Base-by-base conservation (phyloP, 139 green algal genomes). In the Desmodesmus armatus region DNA sequence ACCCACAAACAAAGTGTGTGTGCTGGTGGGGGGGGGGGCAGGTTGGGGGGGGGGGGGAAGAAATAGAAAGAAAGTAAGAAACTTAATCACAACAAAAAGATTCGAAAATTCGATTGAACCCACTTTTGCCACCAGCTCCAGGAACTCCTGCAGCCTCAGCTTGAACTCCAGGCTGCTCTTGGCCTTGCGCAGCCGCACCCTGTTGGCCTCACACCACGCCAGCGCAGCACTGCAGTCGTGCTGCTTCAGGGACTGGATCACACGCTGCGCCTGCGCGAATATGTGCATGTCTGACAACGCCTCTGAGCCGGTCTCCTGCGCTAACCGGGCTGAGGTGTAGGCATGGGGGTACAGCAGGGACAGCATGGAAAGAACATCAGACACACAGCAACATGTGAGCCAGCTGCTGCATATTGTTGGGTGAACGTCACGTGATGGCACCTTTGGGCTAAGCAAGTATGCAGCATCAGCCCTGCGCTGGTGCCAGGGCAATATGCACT, bases 141-240 rank as follows among this genome's bases (percentile, higher is more conserved):
- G 86, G 77, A 98, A 99, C 88, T 98, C 96, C 93, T 98, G 88
- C 75, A 90, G 44, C 9, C 94, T 80, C 35, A 99, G 90, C 80
- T 94, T 91, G 85, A 99, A 99, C 89, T 99, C 96, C 43, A 99
- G 90, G 67, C 86, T 92, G 87, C 87, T 95, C 78, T 94, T 95
- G 66, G 88, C 78, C 87, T 97, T 99, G 27, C 86, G 88, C 43
- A 99, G 90, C 43, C 89, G 86, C 5, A 66, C 44, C 0, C 82
- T 79, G 79, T 99, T 89, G 43, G 94, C 88, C 3, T 79, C 80
- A 75, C 96, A 98, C 96, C 96, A 99, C 0, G 82, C 86, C 33
- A 99, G 92, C 21, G 96, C 96, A 15, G 69, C 66, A 25, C 62
- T 44, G 87, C 91, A 96, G 78, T 97, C 88, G 53, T 92, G 93